phyloP scores from a whole-genome alignment of 495 filamentous ascomycete genomes.

The Daldinia decipiens region DNA sequence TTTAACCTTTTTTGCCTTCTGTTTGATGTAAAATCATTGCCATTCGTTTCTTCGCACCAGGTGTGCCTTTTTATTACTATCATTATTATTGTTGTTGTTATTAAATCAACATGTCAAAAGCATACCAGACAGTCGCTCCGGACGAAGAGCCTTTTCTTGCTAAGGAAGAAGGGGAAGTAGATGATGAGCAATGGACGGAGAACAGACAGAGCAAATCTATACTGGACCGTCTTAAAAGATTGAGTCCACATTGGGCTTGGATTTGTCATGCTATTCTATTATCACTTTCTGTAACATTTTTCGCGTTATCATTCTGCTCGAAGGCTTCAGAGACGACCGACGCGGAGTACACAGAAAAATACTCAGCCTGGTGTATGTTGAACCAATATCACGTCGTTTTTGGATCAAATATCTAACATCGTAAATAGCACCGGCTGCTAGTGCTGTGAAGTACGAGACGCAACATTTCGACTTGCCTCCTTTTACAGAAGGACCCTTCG shows the following conservation, averaged over 20 bases:
- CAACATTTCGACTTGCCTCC: constrained; percentile 56
- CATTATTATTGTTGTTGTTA: constrained; percentile 3
- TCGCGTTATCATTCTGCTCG: constrained; percentile 54
- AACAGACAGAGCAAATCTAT: constrained; percentile 17
- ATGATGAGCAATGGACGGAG: constrained; percentile 39
- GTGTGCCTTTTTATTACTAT: constrained; percentile 48
- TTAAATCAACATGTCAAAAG: constrained; percentile 44
- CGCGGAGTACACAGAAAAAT: constrained; percentile 36
- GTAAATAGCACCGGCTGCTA: constrained; percentile 53
- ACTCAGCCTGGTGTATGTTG: constrained; percentile 51
- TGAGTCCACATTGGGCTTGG: constrained; percentile 55
- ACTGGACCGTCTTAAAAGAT: constrained; percentile 15
- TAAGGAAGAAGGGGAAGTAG: constrained; percentile 40
- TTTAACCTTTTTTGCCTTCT: constrained; percentile 9
- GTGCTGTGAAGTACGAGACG: constrained; percentile 58
- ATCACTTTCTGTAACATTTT: constrained; percentile 54
- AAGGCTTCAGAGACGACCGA: constrained; percentile 46
- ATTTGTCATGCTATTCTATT: constrained; percentile 56
- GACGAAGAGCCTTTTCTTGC: constrained; percentile 54
- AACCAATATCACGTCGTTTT: background rate
- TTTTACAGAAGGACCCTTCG: constrained; percentile 53
- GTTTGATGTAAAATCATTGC: constrained; percentile 20
- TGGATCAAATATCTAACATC: constrained; percentile 30
- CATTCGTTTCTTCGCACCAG: constrained; percentile 52
- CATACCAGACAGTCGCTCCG: constrained; percentile 49